Evolutionary conservation across 2,329 filamentous ascomycete species (phyloP).

Genomic region (Erysiphe pulchra): DNA sequence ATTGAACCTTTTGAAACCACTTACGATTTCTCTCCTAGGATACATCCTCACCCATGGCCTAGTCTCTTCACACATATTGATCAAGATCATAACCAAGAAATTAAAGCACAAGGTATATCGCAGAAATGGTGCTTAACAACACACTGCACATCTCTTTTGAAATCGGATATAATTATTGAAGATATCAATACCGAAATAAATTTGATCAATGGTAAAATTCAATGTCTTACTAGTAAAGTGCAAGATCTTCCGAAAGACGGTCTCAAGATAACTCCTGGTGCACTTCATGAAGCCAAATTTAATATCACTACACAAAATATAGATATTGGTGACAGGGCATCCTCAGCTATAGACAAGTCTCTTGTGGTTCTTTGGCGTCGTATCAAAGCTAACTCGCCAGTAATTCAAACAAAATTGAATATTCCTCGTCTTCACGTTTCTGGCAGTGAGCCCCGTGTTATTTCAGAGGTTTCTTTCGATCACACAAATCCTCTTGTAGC

Average conservation of each 20-base stretch:
- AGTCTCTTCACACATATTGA: constrained; percentile 43
- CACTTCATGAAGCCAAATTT: constrained; percentile 47
- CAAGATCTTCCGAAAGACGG: constrained; percentile 17
- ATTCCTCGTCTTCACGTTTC: constrained; percentile 63
- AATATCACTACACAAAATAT: constrained; percentile 49
- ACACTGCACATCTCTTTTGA: constrained; percentile 50
- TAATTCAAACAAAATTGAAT: constrained; percentile 42
- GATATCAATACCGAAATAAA: constrained; percentile 38
- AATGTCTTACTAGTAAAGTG: constrained; percentile 23
- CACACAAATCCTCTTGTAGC: constrained; percentile 11
- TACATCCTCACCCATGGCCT: constrained; percentile 63
- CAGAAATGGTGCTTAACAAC: constrained; percentile 65
- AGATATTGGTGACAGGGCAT: constrained; percentile 56
- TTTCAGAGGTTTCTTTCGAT: constrained; percentile 24
- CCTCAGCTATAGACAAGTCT: constrained; percentile 47
- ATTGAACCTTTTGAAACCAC: constrained; percentile 75
- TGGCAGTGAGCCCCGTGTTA: constrained; percentile 63
- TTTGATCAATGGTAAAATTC: constrained; percentile 32
- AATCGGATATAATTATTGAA: constrained; percentile 32
- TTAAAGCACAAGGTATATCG: constrained; percentile 32
- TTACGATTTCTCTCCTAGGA: constrained; percentile 59
- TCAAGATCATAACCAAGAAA: constrained; percentile 13
- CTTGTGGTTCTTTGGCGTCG: constrained; percentile 60
- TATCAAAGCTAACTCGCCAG: constrained; percentile 7
- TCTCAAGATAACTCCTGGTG: constrained; percentile 32